phyloP scores from a whole-genome alignment of 1,284 basidiomycete species.

The Termitomyces sp. region DNA sequence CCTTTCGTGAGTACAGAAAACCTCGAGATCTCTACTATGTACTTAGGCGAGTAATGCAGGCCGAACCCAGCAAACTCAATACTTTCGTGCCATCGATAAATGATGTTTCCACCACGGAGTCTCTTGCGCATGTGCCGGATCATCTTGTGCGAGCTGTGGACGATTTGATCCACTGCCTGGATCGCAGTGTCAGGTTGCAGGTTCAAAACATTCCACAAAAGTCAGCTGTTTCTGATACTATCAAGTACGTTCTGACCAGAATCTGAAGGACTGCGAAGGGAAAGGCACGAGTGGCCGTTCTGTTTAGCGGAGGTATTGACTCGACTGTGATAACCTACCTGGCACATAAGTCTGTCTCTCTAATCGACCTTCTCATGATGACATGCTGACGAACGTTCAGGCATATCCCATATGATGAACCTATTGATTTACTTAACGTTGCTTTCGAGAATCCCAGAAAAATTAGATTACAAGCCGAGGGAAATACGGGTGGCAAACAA shows the following conservation, averaged over 20 bases:
- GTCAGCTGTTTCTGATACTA: constrained; percentile 22
- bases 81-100: constrained; percentile 36
- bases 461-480: constrained; percentile 41
- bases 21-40: neutral
- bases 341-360: constrained; percentile 54
- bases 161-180: constrained; percentile 47
- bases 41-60: constrained; percentile 30
- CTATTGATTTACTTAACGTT: constrained; percentile 94
- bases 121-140: constrained; percentile 41
- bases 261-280: constrained; percentile 19
- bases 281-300: constrained; percentile 68
- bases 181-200: constrained; percentile 54
- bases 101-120: constrained; percentile 29
- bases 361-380: neutral
- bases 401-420: constrained; percentile 65
- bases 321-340: constrained; percentile 82
- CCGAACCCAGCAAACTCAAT: constrained; percentile 42
- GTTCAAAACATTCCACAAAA: constrained; percentile 52
- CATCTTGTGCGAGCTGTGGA: constrained; percentile 43
- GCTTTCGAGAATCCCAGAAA: constrained; percentile 92
- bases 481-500: constrained; percentile 39
- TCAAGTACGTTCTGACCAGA: neutral
- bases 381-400: constrained; percentile 33
- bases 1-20: constrained; percentile 22
- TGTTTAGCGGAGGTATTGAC: constrained; percentile 97